Evolutionary conservation across 2,329 filamentous ascomycete species (phyloP), one percentile per base, ranked within the genome.

Genomic region (Dactylellina cionopaga): DNA sequence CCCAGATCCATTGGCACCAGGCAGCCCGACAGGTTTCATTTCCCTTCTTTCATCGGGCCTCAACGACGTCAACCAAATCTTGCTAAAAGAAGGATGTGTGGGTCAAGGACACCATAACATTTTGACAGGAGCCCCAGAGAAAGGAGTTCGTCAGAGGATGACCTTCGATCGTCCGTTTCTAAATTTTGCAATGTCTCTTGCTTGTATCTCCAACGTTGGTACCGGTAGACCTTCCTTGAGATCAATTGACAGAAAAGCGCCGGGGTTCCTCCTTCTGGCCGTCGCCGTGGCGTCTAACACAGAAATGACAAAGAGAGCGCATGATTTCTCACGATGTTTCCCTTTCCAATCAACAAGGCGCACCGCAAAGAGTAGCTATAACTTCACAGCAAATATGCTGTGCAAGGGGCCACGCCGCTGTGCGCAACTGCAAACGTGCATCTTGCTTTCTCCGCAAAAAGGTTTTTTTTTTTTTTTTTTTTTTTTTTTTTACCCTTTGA

Each of bases 1-100:
- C 52, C 63, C 52, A 68, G 52, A 68, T 52, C 35, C 46, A 69
- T 62, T 70, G 63, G 54, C 63, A 59, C 54, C 63, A 58, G 62
- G 60, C 60, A 39, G 60, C 62, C 63, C 63, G 63, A 60, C 54
- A 52, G 58, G 66, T 71, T 60, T 71, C 66, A 71, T 49, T 63
- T 70, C 65, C 65, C 64, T 69, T 69, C 58, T 49, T n/a, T 58
- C 47, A 55, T 69, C 65, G 65, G 65, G 56, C 58, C 59, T 37
- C 66, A 71, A 71, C 66, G 66, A 71, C 66, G 66, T 71, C 66
- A 71, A 71, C 49, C 41, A 51, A 44, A 33, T 39, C 35, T n/a
- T 27, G 29, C 19, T 43, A 56, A 62, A 43, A 52, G 63, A 44
- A 41, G 54, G 64, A 70, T 56, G 65, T 17, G 65, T 70, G 65